Conservation (phyloP, 495 filamentous ascomycete species). For the Aspergillus steynii region DNA sequence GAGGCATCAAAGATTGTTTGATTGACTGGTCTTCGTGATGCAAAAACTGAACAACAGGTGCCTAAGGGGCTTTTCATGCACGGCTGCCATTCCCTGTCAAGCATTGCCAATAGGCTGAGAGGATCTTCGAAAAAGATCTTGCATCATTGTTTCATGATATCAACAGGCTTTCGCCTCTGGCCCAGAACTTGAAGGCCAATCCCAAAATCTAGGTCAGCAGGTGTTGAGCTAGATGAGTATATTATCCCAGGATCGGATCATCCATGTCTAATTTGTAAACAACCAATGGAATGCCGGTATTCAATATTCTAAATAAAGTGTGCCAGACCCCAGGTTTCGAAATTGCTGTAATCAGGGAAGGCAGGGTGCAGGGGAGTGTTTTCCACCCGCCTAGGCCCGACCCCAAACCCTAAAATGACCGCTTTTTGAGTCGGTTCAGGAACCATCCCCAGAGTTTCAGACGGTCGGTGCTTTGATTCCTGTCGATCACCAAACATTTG, state of each 20-base stretch:
- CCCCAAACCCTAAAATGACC: not conserved
- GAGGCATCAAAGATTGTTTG: too few relatives aligned
- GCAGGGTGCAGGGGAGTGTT: not conserved
- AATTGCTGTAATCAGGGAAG: not conserved
- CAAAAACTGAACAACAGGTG: too few relatives aligned
- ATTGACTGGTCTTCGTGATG: too few relatives aligned
- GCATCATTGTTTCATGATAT: too few relatives aligned
- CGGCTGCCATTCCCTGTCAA: too few relatives aligned
- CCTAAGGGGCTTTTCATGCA: too few relatives aligned
- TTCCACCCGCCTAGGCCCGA: not conserved
- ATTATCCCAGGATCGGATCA: not conserved
- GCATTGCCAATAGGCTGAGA: too few relatives aligned
- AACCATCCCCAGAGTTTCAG: not conserved
- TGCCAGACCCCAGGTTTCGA: not conserved
- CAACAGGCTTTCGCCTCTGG: too few relatives aligned
- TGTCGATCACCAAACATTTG: not conserved
- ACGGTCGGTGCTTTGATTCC: not conserved
- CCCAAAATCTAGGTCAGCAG: not conserved
- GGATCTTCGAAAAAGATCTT: too few relatives aligned
- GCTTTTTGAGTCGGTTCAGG: not conserved
- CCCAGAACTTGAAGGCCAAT: not conserved
- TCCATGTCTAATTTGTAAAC: not conserved
- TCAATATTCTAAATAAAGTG: not conserved
- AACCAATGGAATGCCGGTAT: not conserved
- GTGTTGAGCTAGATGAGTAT: not conserved